Evolutionary conservation across 2,329 filamentous ascomycete species (phyloP).

Genomic region (Arthrobotrys musiformis): DNA sequence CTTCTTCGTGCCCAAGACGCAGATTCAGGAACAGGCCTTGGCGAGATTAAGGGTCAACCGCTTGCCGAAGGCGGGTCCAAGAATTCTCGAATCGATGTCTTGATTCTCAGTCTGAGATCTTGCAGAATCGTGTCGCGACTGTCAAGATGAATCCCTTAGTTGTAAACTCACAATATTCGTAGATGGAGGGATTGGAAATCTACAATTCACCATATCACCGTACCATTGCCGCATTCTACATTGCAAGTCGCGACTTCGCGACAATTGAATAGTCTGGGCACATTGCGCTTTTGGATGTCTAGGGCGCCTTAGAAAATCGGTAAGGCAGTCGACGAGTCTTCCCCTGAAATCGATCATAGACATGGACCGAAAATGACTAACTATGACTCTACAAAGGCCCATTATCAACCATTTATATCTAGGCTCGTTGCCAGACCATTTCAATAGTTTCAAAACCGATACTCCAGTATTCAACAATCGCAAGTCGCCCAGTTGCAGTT

Average conservation of each 20-base stretch:
- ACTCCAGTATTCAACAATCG: neutral
- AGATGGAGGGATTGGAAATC: neutral
- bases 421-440: neutral
- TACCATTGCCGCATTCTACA: neutral
- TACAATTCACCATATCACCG: neutral
- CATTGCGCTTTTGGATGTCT: constrained; percentile 35
- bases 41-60: constrained; percentile 38
- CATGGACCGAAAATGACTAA: constrained; percentile 38
- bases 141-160: neutral
- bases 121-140: constrained; percentile 16
- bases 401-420: neutral
- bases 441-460: neutral
- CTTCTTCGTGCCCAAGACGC: neutral
- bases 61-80: neutral
- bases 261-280: neutral
- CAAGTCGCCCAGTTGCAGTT: neutral
- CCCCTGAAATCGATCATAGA: constrained; percentile 25
- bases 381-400: neutral
- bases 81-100: constrained; percentile 6
- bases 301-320: constrained; percentile 25
- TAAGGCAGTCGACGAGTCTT: constrained; percentile 54
- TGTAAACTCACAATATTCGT: neutral
- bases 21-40: constrained; percentile 43
- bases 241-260: neutral
- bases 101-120: constrained; percentile 7